Conservation (phyloP, 2,329 filamentous ascomycete species). For the Diplodia seriata region DNA sequence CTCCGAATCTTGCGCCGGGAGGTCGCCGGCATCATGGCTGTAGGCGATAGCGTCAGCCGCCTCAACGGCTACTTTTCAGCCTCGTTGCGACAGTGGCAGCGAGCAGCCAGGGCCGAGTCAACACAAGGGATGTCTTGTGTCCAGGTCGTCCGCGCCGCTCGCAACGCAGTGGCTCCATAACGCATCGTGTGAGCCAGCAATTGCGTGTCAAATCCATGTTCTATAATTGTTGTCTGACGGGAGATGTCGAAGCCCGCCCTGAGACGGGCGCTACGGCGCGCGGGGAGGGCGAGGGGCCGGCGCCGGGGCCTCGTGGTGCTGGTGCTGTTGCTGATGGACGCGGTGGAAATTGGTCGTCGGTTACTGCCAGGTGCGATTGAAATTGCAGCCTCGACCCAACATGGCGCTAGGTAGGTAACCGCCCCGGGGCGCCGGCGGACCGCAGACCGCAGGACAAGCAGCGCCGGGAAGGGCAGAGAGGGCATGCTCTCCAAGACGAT, state of each 20-base stretch:
- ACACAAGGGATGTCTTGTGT: too few species aligned
- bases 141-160: background rate
- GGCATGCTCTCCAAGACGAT: background rate
- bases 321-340: conserved; percentile 20
- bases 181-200: conserved; percentile 11
- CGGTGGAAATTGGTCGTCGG: conserved; percentile 16
- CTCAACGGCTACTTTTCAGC: background rate
- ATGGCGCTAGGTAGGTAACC: background rate
- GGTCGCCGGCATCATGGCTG: background rate
- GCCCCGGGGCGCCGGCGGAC: background rate
- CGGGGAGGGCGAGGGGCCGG: background rate
- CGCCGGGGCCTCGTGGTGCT: conserved; percentile 5
- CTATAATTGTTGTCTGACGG: conserved; percentile 21
- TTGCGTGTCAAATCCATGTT: background rate
- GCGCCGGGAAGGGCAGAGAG: background rate
- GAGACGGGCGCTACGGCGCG: conserved; percentile 13
- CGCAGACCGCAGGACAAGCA: background rate
- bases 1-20: conserved; percentile 6
- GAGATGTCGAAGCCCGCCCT: conserved; percentile 1
- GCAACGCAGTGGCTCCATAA: conserved; percentile 11
- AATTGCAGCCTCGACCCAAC: conserved; percentile 8
- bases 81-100: background rate
- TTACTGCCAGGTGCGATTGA: background rate
- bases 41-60: too few species aligned
- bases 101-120: background rate